Conservation (phyloP, 2,329 filamentous ascomycete genomes). For the Pyrenochaeta sp. region DNA sequence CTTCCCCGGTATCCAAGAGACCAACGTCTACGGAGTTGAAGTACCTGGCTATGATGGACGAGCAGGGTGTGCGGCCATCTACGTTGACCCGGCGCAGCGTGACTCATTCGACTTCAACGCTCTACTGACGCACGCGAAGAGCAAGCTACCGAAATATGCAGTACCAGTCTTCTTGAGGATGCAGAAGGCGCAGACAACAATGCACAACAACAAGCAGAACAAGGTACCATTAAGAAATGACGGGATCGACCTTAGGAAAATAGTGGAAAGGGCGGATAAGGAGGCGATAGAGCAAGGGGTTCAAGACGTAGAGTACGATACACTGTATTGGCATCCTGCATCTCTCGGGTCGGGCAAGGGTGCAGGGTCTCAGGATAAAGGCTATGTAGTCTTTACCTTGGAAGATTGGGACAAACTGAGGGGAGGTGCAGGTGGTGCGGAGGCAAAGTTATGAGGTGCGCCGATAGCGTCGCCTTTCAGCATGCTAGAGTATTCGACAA, state of each 20-base stretch:
- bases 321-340: constrained; percentile 60
- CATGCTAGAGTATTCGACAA: background rate
- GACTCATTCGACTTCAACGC: constrained; percentile 61
- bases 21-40: constrained; percentile 60
- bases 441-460: constrained; percentile 25
- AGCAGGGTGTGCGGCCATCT: constrained; percentile 64
- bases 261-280: constrained; percentile 50
- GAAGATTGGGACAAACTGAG: constrained; percentile 66
- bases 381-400: constrained; percentile 67
- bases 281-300: constrained; percentile 49
- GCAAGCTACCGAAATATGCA: constrained; percentile 74
- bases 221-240: constrained; percentile 75
- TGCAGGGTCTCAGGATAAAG: constrained; percentile 48
- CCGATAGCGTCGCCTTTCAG: background rate
- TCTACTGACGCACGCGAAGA: constrained; percentile 66
- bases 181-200: constrained; percentile 66
- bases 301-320: constrained; percentile 50
- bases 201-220: constrained; percentile 83
- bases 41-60: constrained; percentile 61
- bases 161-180: constrained; percentile 77
- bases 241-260: constrained; percentile 66
- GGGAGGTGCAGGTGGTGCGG: constrained; percentile 33
- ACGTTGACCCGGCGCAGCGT: constrained; percentile 60
- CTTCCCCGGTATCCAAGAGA: constrained; percentile 55
- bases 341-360: constrained; percentile 44